A percentile compares a stretch with the other conserved stretches of the same genome.
Evolutionary conservation across 345 rosid species (phyloP).

Genomic region (Populus nigra): DNA sequence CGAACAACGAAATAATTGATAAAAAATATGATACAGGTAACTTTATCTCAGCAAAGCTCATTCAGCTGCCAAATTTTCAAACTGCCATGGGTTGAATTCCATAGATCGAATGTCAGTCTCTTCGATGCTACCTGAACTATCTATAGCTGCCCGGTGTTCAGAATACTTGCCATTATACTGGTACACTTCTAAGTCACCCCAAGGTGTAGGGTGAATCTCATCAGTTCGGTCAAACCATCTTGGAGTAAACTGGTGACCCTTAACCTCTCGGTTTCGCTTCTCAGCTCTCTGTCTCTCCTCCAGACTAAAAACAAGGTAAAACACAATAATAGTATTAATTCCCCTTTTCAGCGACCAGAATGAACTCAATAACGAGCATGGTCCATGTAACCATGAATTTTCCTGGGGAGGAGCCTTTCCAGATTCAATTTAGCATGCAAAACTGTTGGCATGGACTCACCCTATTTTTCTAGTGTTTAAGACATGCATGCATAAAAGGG

Average conservation of each 20-base stretch:
- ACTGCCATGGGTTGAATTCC: conserved; percentile 77
- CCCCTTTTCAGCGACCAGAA: neutral
- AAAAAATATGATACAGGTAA: conserved; percentile 20
- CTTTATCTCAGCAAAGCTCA: conserved; percentile 23
- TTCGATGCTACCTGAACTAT: conserved; percentile 37
- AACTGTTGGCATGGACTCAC: neutral
- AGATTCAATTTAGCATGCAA: neutral
- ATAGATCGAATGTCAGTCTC: conserved; percentile 38
- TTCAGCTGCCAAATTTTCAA: conserved; percentile 40
- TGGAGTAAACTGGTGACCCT: conserved; percentile 53
- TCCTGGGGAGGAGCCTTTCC: neutral
- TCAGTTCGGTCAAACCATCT: conserved; percentile 67
- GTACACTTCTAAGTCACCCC: conserved; percentile 85
- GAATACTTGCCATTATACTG: conserved; percentile 67
- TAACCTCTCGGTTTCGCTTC: conserved; percentile 63
- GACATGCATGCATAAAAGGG: neutral
- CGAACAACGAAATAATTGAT: conserved; percentile 12
- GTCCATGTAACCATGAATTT: neutral
- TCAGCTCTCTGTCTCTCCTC: conserved; percentile 86
- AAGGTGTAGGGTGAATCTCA: conserved; percentile 69
- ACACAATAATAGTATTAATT: neutral
- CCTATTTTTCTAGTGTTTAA: neutral
- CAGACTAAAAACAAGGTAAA: conserved; percentile 26
- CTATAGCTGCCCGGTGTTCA: conserved; percentile 49
- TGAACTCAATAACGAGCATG: neutral